Evolutionary conservation across 352 stramenopile genomes (phyloP).

Genomic region (Globisporangium polare): DNA sequence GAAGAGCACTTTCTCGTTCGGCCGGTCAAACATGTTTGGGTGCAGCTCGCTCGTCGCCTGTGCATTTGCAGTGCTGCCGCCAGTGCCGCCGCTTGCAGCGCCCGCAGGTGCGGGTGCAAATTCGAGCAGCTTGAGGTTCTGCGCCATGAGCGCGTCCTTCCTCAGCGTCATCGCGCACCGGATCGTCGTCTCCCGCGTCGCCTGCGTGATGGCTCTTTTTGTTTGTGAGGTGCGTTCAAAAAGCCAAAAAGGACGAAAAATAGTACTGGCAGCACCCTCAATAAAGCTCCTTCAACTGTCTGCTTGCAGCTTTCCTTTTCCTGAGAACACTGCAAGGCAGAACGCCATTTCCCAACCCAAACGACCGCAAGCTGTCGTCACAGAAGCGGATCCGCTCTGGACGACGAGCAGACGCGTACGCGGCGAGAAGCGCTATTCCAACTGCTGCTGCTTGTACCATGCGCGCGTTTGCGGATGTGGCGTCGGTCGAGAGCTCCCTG

Average conservation of each 20-base stretch:
- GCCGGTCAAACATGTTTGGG: slow-evolving; percentile 40
- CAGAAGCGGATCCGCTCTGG: not conserved
- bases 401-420: not conserved
- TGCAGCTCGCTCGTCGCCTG: slow-evolving; percentile 18
- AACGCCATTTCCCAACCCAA: slow-evolving; percentile 5
- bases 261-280: slow-evolving; percentile 10
- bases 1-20: slow-evolving; percentile 57
- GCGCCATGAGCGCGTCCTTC: slow-evolving; percentile 45
- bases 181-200: not conserved
- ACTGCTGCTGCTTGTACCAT: not conserved
- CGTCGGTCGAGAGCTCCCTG: not conserved
- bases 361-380: not conserved
- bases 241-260: not conserved
- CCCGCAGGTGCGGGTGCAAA: slow-evolving; percentile 8
- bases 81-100: not conserved
- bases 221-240: not conserved
- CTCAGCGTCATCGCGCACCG: slow-evolving; percentile 8
- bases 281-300: slow-evolving; percentile 22
- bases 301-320: slow-evolving; percentile 3
- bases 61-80: not conserved
- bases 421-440: not conserved
- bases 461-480: not conserved
- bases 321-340: not conserved
- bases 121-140: slow-evolving; percentile 43
- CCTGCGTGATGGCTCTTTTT: not conserved